Percentiles rank a stretch among this genome's conserved stretches.
These are phyloP conservation scores for Nannochloropsis salina DNA, from an alignment of 108 stramenopile species.

Conservation along the genomic window DNA sequence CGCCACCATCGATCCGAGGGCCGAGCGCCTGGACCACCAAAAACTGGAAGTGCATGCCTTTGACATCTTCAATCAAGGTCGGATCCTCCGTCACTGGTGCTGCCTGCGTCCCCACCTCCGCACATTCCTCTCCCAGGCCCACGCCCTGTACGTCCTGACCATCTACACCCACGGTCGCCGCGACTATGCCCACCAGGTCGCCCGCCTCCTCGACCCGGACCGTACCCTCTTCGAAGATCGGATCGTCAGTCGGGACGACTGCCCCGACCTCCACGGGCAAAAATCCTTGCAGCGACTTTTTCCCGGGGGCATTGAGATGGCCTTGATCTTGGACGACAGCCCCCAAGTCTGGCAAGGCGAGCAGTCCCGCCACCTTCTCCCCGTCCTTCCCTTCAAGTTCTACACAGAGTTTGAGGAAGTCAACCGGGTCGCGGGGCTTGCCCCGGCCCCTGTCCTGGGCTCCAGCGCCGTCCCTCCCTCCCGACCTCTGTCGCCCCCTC, in stretches of 20 bases:
- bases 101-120: conserved; percentile 29
- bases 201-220: conserved; percentile 34
- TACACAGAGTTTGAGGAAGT: conserved; percentile 22
- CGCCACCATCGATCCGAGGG: conserved; percentile 36
- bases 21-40: background rate
- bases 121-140: conserved; percentile 28
- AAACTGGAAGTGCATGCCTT: background rate
- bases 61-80: background rate
- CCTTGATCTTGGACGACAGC: conserved; percentile 38
- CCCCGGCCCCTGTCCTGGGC: background rate
- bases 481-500: background rate
- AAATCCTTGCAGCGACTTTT: conserved; percentile 39
- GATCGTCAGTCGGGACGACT: conserved; percentile 31
- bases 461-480: background rate
- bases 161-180: conserved; percentile 44
- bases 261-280: conserved; percentile 32
- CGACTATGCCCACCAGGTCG: conserved; percentile 42
- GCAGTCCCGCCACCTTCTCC: conserved; percentile 37
- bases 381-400: conserved; percentile 38
- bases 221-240: conserved; percentile 31
- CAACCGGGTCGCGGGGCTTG: conserved; percentile 9
- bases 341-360: conserved; percentile 38
- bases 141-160: conserved; percentile 33
- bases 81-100: conserved; percentile 12
- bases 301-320: conserved; percentile 39